These are phyloP conservation scores for Seminavis robusta DNA, from an alignment of 108 stramenopile genomes.

Conservation along the genomic window DNA sequence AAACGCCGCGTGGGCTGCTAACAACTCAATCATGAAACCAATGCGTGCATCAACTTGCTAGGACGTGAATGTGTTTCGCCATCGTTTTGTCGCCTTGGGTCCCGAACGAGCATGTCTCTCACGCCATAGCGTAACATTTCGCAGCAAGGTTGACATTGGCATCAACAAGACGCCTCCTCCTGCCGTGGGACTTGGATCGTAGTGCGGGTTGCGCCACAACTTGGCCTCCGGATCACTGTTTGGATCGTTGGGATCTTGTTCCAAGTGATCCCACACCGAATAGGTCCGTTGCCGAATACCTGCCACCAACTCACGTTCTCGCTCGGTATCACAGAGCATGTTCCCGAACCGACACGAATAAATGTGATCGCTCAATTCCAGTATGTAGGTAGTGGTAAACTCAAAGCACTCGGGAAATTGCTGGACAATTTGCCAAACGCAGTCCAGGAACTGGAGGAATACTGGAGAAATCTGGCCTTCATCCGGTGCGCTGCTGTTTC, in stretches of 20 bases:
- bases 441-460: slow-evolving; percentile 98
- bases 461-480: slow-evolving; percentile 94
- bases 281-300: slow-evolving; percentile 79
- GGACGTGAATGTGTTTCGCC: too few relatives aligned
- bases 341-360: slow-evolving; percentile 94
- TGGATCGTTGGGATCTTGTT: slow-evolving; percentile 36
- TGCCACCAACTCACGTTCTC: slow-evolving; percentile 77
- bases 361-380: slow-evolving; percentile 77
- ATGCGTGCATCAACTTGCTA: too few relatives aligned
- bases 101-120: slow-evolving; percentile 68
- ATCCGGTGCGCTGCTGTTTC: slow-evolving; percentile 18
- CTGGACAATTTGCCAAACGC: slow-evolving; percentile 88
- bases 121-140: slow-evolving; percentile 77
- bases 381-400: slow-evolving; percentile 75
- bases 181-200: not conserved
- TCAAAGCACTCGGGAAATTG: slow-evolving; percentile 89
- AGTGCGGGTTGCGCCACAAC: too few relatives aligned
- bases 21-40: too few relatives aligned
- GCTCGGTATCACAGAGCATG: slow-evolving; percentile 89
- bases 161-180: slow-evolving; percentile 63
- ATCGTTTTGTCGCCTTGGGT: slow-evolving; percentile 56
- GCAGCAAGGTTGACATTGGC: slow-evolving; percentile 73
- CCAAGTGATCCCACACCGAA: slow-evolving; percentile 84
- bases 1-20: too few relatives aligned
- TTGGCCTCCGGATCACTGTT: slow-evolving; percentile 24